phyloP scores from a whole-genome alignment of 495 filamentous ascomycete species.

The Lasiosphaeria ovina region DNA sequence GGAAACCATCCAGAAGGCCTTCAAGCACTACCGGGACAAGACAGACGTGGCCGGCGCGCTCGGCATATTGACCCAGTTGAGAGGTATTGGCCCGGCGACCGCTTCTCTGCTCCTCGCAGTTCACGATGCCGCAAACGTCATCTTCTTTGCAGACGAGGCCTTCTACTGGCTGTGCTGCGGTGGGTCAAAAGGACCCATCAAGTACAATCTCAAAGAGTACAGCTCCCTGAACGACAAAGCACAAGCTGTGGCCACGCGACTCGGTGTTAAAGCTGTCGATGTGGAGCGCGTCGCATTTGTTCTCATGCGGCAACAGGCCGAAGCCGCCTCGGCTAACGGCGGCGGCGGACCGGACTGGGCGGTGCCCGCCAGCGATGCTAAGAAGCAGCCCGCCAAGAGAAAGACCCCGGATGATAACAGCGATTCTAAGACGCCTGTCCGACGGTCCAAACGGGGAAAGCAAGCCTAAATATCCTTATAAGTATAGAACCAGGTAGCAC shows the following conservation, averaged over 20 bases:
- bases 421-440: conserved; percentile 18
- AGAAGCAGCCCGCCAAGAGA: conserved; percentile 33
- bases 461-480: conserved; percentile 14
- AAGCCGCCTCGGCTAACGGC: conserved; percentile 1
- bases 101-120: conserved; percentile 68
- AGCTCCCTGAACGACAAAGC: conserved; percentile 48
- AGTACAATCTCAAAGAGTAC: conserved; percentile 68
- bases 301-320: conserved; percentile 39
- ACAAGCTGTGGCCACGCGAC: conserved; percentile 41
- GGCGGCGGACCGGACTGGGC: neutral
- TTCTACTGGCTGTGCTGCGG: conserved; percentile 62
- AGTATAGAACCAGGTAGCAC: conserved; percentile 4
- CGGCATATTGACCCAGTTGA: conserved; percentile 49
- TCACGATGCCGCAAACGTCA: conserved; percentile 52
- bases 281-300: conserved; percentile 71
- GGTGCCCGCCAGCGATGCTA: conserved; percentile 4
- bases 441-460: conserved; percentile 35
- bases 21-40: conserved; percentile 44
- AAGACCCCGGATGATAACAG: conserved; percentile 24
- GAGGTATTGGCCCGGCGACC: conserved; percentile 70
- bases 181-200: conserved; percentile 48
- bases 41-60: conserved; percentile 48
- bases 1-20: conserved; percentile 48
- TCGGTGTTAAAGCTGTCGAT: conserved; percentile 56
- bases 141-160: conserved; percentile 77